Conservation (phyloP, 2,329 filamentous ascomycete species). For the Grosmannia huntii region DNA sequence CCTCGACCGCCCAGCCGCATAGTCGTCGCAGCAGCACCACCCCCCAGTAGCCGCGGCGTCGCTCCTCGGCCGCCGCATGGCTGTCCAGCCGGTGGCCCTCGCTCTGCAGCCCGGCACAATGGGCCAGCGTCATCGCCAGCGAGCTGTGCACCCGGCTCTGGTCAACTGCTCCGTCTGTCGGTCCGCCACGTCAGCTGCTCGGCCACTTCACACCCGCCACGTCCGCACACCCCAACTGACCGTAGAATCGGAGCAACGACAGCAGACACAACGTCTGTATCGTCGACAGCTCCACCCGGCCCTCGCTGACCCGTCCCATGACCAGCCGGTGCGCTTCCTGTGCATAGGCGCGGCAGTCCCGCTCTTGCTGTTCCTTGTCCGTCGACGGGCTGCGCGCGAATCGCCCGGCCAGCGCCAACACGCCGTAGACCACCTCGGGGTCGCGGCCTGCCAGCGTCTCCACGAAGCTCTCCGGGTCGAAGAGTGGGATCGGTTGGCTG, state of each 20-base stretch:
- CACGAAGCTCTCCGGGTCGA: background rate
- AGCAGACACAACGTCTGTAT: constrained; percentile 4
- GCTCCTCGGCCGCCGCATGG: constrained; percentile 1
- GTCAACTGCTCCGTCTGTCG: background rate
- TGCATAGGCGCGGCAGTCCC: background rate
- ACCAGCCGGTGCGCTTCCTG: background rate
- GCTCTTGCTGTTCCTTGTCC: background rate
- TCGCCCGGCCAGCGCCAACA: background rate
- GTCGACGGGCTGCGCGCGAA: background rate
- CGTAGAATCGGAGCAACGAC: background rate
- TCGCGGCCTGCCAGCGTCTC: background rate
- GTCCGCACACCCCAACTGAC: background rate
- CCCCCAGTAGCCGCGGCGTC: constrained; percentile 4
- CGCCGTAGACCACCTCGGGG: background rate
- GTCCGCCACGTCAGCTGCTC: background rate
- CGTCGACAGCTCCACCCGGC: constrained; percentile 4
- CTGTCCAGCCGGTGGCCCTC: constrained; percentile 1
- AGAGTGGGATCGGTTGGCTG: constrained; percentile 1
- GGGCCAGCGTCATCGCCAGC: constrained; percentile 3
- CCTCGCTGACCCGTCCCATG: background rate
- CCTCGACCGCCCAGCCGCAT: background rate
- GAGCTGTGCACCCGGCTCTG: constrained; percentile 2
- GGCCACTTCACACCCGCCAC: no score
- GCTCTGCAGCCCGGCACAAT: constrained; percentile 1
- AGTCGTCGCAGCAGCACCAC: constrained; percentile 1